Conservation (phyloP, 2,329 filamentous ascomycete species). For the Penicillium crustosum region DNA sequence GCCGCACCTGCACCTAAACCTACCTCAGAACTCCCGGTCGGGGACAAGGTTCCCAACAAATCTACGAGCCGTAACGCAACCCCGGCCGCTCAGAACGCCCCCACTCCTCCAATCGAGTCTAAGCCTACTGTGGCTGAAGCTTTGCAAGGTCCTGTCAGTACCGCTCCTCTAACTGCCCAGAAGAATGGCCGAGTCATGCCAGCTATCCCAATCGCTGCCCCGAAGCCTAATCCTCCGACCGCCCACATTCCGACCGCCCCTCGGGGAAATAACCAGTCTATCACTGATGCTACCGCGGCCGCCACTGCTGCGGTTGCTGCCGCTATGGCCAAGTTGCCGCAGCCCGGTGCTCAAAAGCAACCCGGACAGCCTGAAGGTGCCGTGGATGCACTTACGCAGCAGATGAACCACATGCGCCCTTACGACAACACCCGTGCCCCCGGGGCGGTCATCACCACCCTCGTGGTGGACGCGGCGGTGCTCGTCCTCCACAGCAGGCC, state of each 20-base stretch:
- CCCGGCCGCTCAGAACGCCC: slow-evolving; percentile 35
- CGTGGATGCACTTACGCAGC: slow-evolving; percentile 46
- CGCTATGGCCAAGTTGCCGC: slow-evolving; percentile 52
- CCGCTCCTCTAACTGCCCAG: slow-evolving; percentile 31
- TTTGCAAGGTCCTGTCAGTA: slow-evolving; percentile 29
- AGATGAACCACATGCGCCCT: slow-evolving; percentile 48
- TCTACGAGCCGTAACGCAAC: slow-evolving; percentile 37
- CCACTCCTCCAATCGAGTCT: slow-evolving; percentile 40
- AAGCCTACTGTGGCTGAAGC: slow-evolving; percentile 42
- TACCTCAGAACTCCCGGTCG: slow-evolving; percentile 47
- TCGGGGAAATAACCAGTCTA: slow-evolving; percentile 33
- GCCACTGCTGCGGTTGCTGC: slow-evolving; percentile 53
- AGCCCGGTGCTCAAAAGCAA: slow-evolving; percentile 39
- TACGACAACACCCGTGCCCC: slow-evolving; percentile 38
- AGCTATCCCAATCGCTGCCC: slow-evolving; percentile 47
- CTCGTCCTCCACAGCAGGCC: slow-evolving; percentile 47
- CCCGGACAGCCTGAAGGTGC: slow-evolving; percentile 33
- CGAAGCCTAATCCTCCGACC: slow-evolving; percentile 25
- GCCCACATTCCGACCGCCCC: slow-evolving; percentile 28
- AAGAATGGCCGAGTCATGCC: slow-evolving; percentile 47
- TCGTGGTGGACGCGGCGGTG: slow-evolving; percentile 50
- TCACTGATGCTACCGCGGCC: slow-evolving; percentile 50
- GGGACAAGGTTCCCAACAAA: slow-evolving; percentile 39
- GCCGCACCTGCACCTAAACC: slow-evolving; percentile 33
- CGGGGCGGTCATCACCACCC: slow-evolving; percentile 42